Evolutionary conservation across 495 filamentous ascomycete species (phyloP), one percentile per base, ranked within the genome.

Genomic region (Penicilliopsis zonata): DNA sequence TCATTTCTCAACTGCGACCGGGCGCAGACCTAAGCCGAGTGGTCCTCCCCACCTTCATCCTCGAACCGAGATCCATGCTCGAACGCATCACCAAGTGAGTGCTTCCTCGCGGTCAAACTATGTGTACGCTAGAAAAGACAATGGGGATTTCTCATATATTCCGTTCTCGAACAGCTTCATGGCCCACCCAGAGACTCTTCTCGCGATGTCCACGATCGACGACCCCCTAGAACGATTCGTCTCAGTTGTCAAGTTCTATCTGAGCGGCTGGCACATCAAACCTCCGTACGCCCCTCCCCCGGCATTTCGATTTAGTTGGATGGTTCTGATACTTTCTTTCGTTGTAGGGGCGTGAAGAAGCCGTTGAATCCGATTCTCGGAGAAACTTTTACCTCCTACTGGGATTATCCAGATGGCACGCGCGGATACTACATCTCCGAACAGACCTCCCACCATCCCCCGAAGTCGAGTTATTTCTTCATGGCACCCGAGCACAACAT

Each of bases 241-340:
- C 4, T 78, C 84, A 0, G 90, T 99, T 7, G 79, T 94, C 41
- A 95, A 92, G 50, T 96, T 99, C 53, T 99, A 99, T 54, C 58
- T 99, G 31, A 93, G 86, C 52, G 90, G 90, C 39, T 99, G 90
- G 90, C 90, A 99, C 55, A 95, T 99, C 53, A 92, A 88, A 57
- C 87, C 90, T 38, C 83, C 84, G 88, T 94, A 77, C 41, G 80
- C 69, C 20, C 28, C 32, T 32, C 13, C 22, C 30, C 36, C 44
- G 17, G n/a, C 26, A 17, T 34, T 3, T 28, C 8, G 22, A 28
- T 6, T n/a, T 28, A 6, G 18, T 29, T n/a, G 15, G 19, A 20
- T 9, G 18, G 13, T 19, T 31, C 50, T 56, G 30, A 63, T 27
- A 13, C 36, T 44, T 54, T 36, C n/a, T n/a, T n/a, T n/a, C n/a